Base-by-base conservation (phyloP, 2,329 filamentous ascomycete species). In the Venturiaceae sp. region DNA sequence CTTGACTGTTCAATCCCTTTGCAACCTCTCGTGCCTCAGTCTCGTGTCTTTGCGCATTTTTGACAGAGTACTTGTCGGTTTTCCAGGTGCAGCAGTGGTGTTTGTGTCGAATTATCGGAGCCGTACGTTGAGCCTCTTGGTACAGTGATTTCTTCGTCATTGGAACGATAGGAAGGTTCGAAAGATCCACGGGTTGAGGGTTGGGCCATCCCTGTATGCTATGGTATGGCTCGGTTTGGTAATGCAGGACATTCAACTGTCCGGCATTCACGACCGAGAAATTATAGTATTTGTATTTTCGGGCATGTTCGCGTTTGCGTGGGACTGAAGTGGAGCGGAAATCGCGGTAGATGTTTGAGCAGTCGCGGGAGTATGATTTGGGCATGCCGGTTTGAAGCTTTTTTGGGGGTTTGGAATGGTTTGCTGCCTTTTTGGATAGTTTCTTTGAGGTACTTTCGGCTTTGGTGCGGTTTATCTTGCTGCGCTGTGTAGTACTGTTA, bases 361-460 rank as follows among this genome's bases (percentile, higher is more conserved):
- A 26, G 23, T 30, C 44, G 44, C 44, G 44, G 28, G 44, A 50
- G 44, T 50, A 50, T 23, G 13, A n/a, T 50, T 23, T n/a, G n/a
- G 44, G 26, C 44, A n/a, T 26, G n/a, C n/a, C n/a, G 28, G 44
- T 14, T n/a, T 30, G 44, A 26, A 30, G 21, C 19, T 13, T 26
- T 30, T 30, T 50, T 5, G 28, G 14, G 16, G 44, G 23, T 30
- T 50, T 50, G 23, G 11, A 30, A 9, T 26, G 44, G 4, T 50
- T 50, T 30, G 44, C n/a, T n/a, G n/a, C 44, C 44, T 50, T 50
- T 14, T 50, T 50, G 44, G 44, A 50, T n/a, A n/a, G n/a, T n/a
- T n/a, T n/a, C n/a, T n/a, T n/a, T n/a, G n/a, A 30, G 44, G 44
- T 26, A 50, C 26, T 30, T 50, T 50, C 23, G 44, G 44, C 44